phyloP scores from a whole-genome alignment of 2,329 filamentous ascomycete genomes.

The Magnaporthiopsis incrustans region DNA sequence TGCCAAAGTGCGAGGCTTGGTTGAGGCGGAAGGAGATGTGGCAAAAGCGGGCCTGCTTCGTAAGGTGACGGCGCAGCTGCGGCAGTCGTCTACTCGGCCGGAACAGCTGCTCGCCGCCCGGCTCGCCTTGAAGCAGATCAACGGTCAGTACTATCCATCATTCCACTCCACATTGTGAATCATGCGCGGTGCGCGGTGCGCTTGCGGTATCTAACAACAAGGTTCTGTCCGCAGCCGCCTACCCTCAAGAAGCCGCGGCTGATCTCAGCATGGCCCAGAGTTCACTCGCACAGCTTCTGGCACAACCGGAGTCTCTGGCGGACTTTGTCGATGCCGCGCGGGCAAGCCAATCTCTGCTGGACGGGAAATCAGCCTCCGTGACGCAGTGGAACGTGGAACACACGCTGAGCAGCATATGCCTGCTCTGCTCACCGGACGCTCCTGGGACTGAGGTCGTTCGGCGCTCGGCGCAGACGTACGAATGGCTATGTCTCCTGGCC shows the following conservation, averaged over 20 bases:
- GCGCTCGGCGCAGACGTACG: slow-evolving; percentile 29
- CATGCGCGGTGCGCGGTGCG: not conserved
- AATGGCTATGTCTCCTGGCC: slow-evolving; percentile 43
- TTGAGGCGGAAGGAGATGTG: not conserved
- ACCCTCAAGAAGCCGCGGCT: slow-evolving; percentile 15
- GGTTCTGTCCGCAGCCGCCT: not conserved
- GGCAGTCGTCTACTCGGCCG: not conserved
- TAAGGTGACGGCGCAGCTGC: not conserved
- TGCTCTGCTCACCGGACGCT: slow-evolving; percentile 22
- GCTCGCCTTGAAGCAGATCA: slow-evolving; percentile 1
- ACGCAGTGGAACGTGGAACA: slow-evolving; percentile 51
- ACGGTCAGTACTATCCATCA: not conserved
- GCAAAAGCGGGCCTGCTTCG: slow-evolving; percentile 1
- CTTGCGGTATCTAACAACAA: not conserved
- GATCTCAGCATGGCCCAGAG: slow-evolving; percentile 34
- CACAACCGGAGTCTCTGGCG: slow-evolving; percentile 18
- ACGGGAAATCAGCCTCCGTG: slow-evolving; percentile 41
- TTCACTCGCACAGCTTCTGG: slow-evolving; percentile 27
- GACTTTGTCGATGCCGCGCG: slow-evolving; percentile 32
- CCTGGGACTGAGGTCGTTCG: slow-evolving; percentile 9
- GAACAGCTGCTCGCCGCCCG: slow-evolving; percentile 1
- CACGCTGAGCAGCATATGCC: slow-evolving; percentile 37
- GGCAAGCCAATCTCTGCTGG: slow-evolving; percentile 37
- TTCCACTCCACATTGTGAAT: not conserved
- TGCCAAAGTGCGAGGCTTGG: not conserved